Base-by-base conservation (phyloP, 2,329 filamentous ascomycete species). In the Aspergillus neoniger region DNA sequence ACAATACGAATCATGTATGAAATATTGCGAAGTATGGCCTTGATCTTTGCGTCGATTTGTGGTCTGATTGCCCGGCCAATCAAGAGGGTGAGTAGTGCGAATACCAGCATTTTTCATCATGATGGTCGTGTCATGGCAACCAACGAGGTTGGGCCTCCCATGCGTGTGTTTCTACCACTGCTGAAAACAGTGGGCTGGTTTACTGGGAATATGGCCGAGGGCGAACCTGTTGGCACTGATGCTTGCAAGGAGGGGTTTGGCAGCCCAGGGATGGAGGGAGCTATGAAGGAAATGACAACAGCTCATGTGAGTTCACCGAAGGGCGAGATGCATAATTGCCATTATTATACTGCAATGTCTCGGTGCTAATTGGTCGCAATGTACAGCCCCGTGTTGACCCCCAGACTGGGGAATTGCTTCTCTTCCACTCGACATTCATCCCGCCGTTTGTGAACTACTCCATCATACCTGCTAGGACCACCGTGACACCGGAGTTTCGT, bases 131-230 rank as follows among this genome's bases (percentile, higher is more conserved):
- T 87, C 4, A 69, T 91, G 61, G 88, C 88, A 3, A 88, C 86
- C 0, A 91, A 88, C 64, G 88, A 91, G 71, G 90, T 86, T 65
- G 88, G 89, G 0, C 88, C 88, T 3, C 88, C 88, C 0, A 86
- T 91, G 69, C 80, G 88, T 25, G 79, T 91, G 52, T 79, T 83
- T 7, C 75, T 91, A 6, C 89, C 89, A 0, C 78, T 80, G 0
- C 72, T 91, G 21, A 84, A 89, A 63, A 91, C 88, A 0, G 80
- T 91, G 7, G 88, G 88, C 43, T 91, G 89, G 88, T 91, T 83
- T 73, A 82, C 89, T 68, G 88, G 88, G 6, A 75, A 77, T 2
- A 74, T 66, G 15, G 83, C 83, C 17, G 86, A 89, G 75, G 68
- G 66, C 59, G 62, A 71, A 49, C 10, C 57, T 49, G 49, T 9